Percentiles rank a stretch among this genome's conserved stretches.
Evolutionary conservation across 176 grass and related monocot species (phyloP).

Genomic region (Neostapfia colusana): DNA sequence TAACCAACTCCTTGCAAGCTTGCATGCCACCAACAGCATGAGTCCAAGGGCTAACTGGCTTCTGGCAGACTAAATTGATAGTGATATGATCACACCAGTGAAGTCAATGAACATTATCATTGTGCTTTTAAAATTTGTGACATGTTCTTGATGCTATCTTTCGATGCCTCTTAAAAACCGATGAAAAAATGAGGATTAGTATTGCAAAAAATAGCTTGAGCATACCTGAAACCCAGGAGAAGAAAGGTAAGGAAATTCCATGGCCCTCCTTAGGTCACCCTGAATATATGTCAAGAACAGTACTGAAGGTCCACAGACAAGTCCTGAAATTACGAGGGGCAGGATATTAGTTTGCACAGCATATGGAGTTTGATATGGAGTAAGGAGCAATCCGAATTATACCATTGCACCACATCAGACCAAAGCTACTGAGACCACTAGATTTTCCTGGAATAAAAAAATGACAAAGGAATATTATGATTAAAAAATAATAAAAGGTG

Average conservation of each 20-base stretch:
- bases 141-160: conserved; percentile 1
- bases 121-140: not conserved
- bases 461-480: conserved; percentile 10
- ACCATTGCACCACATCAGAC: conserved; percentile 99
- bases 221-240: conserved; percentile 79
- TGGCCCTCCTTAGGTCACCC: conserved; percentile 70
- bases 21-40: not conserved
- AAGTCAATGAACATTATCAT: not conserved
- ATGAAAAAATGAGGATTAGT: not conserved
- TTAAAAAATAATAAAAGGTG: not conserved
- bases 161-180: conserved; percentile 14
- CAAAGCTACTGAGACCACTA: conserved; percentile 94
- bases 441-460: conserved; percentile 70
- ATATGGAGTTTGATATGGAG: conserved; percentile 16
- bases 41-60: not conserved
- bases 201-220: conserved; percentile 16
- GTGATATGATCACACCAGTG: too few relatives aligned
- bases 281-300: conserved; percentile 84
- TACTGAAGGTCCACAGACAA: conserved; percentile 89
- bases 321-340: conserved; percentile 57
- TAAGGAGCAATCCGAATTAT: conserved; percentile 35
- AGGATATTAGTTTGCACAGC: conserved; percentile 23
- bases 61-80: too few relatives aligned
- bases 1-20: not conserved
- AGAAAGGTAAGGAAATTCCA: conserved; percentile 87